Evolutionary conservation across 352 stramenopile species (phyloP), one percentile per base, ranked within the genome.

Genomic region (Chrysophaeum taylorii): DNA sequence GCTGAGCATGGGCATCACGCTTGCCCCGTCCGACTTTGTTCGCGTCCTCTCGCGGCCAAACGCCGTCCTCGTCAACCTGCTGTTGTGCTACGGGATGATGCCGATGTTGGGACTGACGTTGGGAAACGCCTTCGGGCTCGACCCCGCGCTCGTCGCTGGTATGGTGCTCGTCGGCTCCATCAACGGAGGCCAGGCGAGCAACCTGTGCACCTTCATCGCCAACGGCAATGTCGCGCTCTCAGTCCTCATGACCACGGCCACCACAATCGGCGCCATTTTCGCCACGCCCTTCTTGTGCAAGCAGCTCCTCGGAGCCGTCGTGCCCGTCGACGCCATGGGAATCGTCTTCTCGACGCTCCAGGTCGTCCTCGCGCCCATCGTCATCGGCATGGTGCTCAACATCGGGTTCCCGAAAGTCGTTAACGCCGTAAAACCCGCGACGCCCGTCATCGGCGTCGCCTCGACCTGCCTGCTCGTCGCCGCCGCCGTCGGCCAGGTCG

Each of bases 201-300:
- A 92, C 69, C 79, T 94, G n/a, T 92, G 86, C 73, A 92, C 86
- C 0, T 94, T 92, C 74, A 91, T 94, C 79, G 85, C 86, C 31
- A 88, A 87, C 53, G 86, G 87, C 57, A 90, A 92, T 78, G 85
- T 92, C 16, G 86, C 86, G 23, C 73, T 94, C n/a, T 89, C 79
- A 60, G 85, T 92, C 12, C 76, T 94, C 57, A 92, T 94, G 85
- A 92, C 87, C 1, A 92, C 85, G 16, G 84, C 86, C 31, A 93
- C 87, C 2, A 93, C 87, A 27, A 74, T 93, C 38, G 87, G 85
- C 25, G 87, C 85, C 9, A 93, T 93, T 74, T 80, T 93, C 62
- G 91, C 91, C 84, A 93, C 87, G 21, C 87, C 87, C n/a, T 76
- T 91, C 41, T 78, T 93, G n/a, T 92, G 87, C 72, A 91, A 93